phyloP scores from a whole-genome alignment of 306 rosid species.

The Quercus mongolica region DNA sequence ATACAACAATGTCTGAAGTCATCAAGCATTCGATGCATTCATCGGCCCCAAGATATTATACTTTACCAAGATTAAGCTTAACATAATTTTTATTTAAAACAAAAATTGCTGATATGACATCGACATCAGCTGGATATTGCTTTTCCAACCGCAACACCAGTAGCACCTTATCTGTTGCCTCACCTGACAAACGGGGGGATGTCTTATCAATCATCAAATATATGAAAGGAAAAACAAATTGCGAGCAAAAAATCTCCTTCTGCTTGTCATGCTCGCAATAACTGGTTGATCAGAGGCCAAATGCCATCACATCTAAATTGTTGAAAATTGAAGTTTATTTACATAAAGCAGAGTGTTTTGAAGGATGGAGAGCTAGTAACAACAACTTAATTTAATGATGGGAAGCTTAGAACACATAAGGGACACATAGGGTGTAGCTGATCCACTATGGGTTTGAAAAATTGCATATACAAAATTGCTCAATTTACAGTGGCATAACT shows the following conservation, averaged over 20 bases:
- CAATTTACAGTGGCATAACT: neutral
- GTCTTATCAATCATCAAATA: neutral
- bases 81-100: constrained; percentile 40
- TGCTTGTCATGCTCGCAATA: neutral
- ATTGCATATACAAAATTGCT: neutral
- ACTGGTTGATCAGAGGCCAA: neutral
- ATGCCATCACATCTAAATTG: neutral
- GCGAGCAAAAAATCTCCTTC: neutral
- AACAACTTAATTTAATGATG: neutral
- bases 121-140: constrained; percentile 80
- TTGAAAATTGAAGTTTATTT: neutral
- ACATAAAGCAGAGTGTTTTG: neutral
- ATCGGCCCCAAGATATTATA: constrained; percentile 72
- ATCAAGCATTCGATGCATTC: constrained; percentile 96
- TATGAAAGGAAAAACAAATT: neutral
- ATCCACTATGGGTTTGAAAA: neutral
- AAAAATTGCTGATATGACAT: constrained; percentile 83
- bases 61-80: constrained; percentile 83
- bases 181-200: constrained; percentile 39
- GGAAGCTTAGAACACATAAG: neutral
- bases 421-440: neutral
- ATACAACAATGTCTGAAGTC: constrained; percentile 80
- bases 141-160: constrained; percentile 59
- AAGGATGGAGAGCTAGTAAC: neutral
- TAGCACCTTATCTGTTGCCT: constrained; percentile 80